Evolutionary conservation across 352 stramenopile species (phyloP).

Genomic region (Phytophthora litchii): DNA sequence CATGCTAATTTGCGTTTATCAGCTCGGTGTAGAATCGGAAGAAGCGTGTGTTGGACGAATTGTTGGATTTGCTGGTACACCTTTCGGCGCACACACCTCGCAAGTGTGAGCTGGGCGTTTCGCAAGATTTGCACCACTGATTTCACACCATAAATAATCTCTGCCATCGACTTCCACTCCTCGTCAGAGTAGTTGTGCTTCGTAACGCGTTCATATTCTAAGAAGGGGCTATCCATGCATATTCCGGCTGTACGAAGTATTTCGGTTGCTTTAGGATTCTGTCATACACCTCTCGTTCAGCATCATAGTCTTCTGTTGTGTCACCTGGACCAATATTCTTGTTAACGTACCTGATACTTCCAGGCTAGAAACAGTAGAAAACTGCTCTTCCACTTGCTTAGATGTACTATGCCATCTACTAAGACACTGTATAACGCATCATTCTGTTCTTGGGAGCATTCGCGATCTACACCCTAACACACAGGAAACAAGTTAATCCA

Average conservation of each 20-base stretch:
- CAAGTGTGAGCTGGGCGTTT: conserved; percentile 37
- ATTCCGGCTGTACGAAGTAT: conserved; percentile 30
- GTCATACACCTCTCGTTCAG: conserved; percentile 1
- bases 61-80: conserved; percentile 73
- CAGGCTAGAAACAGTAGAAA: conserved; percentile 56
- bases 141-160: conserved; percentile 79
- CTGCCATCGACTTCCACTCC: conserved; percentile 64
- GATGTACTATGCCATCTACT: conserved; percentile 24
- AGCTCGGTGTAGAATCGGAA: conserved; percentile 80
- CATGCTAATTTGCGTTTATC: conserved; percentile 85
- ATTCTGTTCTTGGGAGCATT: conserved; percentile 31
- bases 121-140: conserved; percentile 54
- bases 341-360: conserved; percentile 56
- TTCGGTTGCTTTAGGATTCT: conserved; percentile 46
- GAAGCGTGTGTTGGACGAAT: conserved; percentile 75
- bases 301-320: neutral
- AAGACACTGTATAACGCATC: conserved; percentile 26
- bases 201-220: conserved; percentile 76
- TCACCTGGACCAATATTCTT: neutral
- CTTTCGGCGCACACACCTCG: conserved; percentile 49
- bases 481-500: neutral
- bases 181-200: conserved; percentile 71
- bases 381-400: conserved; percentile 67
- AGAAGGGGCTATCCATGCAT: conserved; percentile 37
- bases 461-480: conserved; percentile 4